Evolutionary conservation across 768 basidiomycete species (phyloP).

Genomic region (Leccinum obscurum): DNA sequence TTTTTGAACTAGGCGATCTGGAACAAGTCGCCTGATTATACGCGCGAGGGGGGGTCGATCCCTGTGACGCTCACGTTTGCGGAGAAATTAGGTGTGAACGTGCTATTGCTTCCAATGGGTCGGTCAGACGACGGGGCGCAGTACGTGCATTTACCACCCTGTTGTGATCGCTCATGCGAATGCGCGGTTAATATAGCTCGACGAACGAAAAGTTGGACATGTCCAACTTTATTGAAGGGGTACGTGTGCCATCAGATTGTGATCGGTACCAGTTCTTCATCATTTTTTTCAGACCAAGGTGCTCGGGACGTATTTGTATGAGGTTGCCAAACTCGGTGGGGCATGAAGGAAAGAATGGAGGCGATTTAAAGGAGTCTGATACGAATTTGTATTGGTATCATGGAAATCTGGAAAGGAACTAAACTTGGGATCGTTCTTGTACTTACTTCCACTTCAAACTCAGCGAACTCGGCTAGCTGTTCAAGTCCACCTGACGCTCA

Average conservation of each 20-base stretch:
- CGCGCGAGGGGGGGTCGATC: slow-evolving; percentile 92
- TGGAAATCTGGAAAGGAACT: background rate
- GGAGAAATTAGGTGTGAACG: slow-evolving; percentile 82
- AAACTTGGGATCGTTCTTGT: background rate
- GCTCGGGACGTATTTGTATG: slow-evolving; percentile 34
- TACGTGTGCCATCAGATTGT: slow-evolving; percentile 36
- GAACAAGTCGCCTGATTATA: slow-evolving; percentile 74
- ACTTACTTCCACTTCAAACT: slow-evolving; percentile 15
- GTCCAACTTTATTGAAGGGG: slow-evolving; percentile 86
- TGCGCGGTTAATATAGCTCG: slow-evolving; percentile 47
- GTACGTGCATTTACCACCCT: slow-evolving; percentile 43
- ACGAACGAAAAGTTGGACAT: slow-evolving; percentile 95
- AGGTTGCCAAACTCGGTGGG: slow-evolving; percentile 26
- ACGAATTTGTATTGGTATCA: background rate
- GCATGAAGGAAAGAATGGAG: slow-evolving; percentile 10
- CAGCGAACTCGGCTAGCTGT: slow-evolving; percentile 17
- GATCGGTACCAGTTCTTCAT: slow-evolving; percentile 2
- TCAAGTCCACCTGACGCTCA: background rate
- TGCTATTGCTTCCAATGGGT: slow-evolving; percentile 89
- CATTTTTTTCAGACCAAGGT: slow-evolving; percentile 30
- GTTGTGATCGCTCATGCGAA: background rate
- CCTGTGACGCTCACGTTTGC: slow-evolving; percentile 94
- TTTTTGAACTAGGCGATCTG: slow-evolving; percentile 46
- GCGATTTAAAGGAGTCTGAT: background rate
- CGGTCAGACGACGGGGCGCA: slow-evolving; percentile 94